phyloP scores from a whole-genome alignment of 1,284 basidiomycete species.

The Cutaneotrichosporon curvatum region DNA sequence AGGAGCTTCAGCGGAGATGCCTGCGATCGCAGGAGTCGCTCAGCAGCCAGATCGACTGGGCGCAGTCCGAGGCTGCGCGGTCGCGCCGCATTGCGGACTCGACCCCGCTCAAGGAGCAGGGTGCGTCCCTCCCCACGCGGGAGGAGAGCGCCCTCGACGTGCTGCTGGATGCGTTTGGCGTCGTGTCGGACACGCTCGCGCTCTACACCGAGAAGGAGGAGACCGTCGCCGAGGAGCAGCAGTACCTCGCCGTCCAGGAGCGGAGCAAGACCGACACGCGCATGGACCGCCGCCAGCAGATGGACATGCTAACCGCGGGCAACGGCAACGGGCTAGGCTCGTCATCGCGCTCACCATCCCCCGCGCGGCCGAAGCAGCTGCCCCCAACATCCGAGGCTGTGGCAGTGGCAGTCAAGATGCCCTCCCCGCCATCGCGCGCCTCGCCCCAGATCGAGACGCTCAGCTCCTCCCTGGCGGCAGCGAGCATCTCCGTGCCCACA shows the following conservation, averaged over 20 bases:
- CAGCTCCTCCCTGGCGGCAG: too few species aligned
- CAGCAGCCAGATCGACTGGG: constrained; percentile 48
- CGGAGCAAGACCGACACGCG: constrained; percentile 43
- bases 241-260: constrained; percentile 40
- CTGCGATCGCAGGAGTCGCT: constrained; percentile 44
- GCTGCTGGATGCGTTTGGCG: constrained; percentile 37
- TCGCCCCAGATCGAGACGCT: too few species aligned
- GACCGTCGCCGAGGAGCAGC: constrained; percentile 32
- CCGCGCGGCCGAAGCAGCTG: constrained; percentile 12
- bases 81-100: constrained; percentile 27
- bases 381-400: background rate
- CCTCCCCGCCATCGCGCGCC: too few species aligned
- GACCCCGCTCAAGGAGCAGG: background rate
- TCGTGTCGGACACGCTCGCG: constrained; percentile 33
- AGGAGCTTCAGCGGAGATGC: constrained; percentile 46
- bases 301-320: constrained; percentile 16
- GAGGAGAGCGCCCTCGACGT: constrained; percentile 39
- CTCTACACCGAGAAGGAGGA: constrained; percentile 41
- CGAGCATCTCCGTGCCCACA: too few species aligned
- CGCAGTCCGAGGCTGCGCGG: constrained; percentile 44
- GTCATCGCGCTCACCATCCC: constrained; percentile 35
- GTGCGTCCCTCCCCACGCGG: constrained; percentile 7
- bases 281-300: constrained; percentile 28
- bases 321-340: constrained; percentile 15
- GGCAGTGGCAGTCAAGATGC: background rate